phyloP scores from a whole-genome alignment of 1,284 basidiomycete genomes.

The Sanghuangporus sanghuang region DNA sequence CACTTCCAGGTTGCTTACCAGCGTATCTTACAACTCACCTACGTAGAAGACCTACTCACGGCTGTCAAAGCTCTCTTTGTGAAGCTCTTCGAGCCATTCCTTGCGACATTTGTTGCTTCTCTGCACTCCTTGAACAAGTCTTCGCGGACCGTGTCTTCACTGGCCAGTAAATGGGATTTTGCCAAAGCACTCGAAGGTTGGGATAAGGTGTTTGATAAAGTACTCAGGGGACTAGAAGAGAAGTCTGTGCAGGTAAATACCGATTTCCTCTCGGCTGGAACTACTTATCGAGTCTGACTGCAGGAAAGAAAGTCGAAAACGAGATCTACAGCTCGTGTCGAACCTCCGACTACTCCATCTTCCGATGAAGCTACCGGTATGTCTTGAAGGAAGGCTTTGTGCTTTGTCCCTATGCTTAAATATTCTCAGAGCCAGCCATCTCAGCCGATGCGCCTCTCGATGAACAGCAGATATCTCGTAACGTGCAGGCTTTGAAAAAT shows the following conservation, averaged over 20 bases:
- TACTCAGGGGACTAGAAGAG: slow-evolving; percentile 72
- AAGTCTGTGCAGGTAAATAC: slow-evolving; percentile 60
- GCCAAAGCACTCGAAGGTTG: slow-evolving; percentile 70
- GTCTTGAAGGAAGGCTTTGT: background rate
- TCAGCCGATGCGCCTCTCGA: slow-evolving; percentile 58
- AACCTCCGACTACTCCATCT: slow-evolving; percentile 40
- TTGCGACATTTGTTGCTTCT: slow-evolving; percentile 77
- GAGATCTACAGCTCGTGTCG: slow-evolving; percentile 37
- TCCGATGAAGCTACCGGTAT: slow-evolving; percentile 49
- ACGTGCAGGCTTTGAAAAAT: slow-evolving; percentile 86
- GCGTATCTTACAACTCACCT: slow-evolving; percentile 91
- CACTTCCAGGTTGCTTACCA: slow-evolving; percentile 84
- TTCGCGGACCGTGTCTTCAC: slow-evolving; percentile 31
- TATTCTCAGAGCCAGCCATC: slow-evolving; percentile 44
- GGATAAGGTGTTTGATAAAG: slow-evolving; percentile 77
- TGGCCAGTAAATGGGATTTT: slow-evolving; percentile 53
- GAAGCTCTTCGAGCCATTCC: slow-evolving; percentile 78
- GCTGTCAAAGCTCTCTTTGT: slow-evolving; percentile 82
- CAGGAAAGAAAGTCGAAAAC: slow-evolving; percentile 68
- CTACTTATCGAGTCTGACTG: background rate
- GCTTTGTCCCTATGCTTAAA: background rate
- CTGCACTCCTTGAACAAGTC: slow-evolving; percentile 51
- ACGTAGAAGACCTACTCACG: slow-evolving; percentile 84
- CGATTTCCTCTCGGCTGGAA: slow-evolving; percentile 3
- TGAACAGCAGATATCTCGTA: slow-evolving; percentile 87